Percentiles rank a stretch among this genome's conserved stretches.
Evolutionary conservation across 108 stramenopile species (phyloP).

Genomic region (Cyclostephanos invisitatus): DNA sequence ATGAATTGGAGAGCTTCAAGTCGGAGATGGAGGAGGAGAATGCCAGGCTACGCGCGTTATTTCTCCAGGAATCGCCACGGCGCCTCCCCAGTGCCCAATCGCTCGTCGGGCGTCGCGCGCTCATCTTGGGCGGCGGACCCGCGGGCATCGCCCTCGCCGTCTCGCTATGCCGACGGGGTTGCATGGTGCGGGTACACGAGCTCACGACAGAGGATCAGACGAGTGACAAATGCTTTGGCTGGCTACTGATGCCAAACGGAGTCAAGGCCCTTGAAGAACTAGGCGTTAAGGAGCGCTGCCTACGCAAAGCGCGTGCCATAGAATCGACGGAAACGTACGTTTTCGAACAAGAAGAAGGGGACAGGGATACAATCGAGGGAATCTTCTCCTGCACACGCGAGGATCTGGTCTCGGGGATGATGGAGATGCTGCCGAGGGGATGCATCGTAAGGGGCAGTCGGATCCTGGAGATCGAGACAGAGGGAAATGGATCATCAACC

Average conservation of each 20-base stretch:
- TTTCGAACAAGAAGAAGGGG: neutral
- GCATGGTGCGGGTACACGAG: neutral
- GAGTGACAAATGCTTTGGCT: neutral
- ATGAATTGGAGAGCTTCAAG: too few relatives aligned
- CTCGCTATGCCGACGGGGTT: neutral
- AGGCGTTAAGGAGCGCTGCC: neutral
- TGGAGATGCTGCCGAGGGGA: neutral
- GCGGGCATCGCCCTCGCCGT: neutral
- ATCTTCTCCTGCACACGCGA: neutral
- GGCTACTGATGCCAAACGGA: neutral
- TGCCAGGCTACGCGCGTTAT: too few relatives aligned
- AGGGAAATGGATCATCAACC: neutral
- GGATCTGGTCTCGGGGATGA: neutral
- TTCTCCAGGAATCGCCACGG: too few relatives aligned
- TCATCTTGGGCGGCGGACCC: neutral
- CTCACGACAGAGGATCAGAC: neutral
- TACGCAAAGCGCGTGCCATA: neutral
- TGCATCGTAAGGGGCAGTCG: neutral
- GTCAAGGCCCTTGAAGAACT: neutral
- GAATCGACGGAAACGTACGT: neutral
- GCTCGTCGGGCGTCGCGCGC: too few relatives aligned
- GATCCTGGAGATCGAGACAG: neutral
- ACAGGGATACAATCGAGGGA: neutral
- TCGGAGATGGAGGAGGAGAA: too few relatives aligned
- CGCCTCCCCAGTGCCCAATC: too few relatives aligned